Percentiles rank a stretch among this genome's conserved stretches.
Evolutionary conservation across 75 land plant genomes (phyloP).

Genomic region (Ceratopteris richardii): DNA sequence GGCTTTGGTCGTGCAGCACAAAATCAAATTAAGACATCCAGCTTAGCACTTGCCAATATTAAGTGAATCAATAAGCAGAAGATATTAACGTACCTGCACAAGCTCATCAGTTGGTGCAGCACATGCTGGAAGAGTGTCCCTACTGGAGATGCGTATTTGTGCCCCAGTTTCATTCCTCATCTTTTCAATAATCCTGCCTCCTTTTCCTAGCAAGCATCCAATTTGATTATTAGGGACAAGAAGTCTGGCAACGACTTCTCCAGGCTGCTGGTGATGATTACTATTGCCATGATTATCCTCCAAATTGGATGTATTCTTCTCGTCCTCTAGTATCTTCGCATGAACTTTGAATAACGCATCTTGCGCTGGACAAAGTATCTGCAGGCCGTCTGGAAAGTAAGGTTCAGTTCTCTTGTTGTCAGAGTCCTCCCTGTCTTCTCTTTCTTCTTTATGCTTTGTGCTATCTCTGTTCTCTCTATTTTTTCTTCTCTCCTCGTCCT

Average conservation of each 20-base stretch:
- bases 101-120: constrained; percentile 84
- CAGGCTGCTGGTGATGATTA: neutral
- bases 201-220: constrained; percentile 76
- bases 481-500: constrained; percentile 3
- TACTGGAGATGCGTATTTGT: constrained; percentile 50
- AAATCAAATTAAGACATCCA: no score
- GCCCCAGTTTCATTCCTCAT: constrained; percentile 68
- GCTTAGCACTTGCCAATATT: no score
- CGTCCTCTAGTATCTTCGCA: constrained; percentile 55
- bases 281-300: constrained; percentile 23
- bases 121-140: constrained; percentile 69
- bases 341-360: constrained; percentile 86
- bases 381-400: constrained; percentile 1
- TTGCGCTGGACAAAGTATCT: constrained; percentile 54
- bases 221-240: constrained; percentile 65
- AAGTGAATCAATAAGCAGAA: constrained; percentile 1
- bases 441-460: neutral
- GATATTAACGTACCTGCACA: constrained; percentile 49
- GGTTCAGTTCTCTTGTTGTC: neutral
- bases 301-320: neutral
- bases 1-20: no score
- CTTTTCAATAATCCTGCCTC: constrained; percentile 66
- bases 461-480: neutral
- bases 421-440: constrained; percentile 3
- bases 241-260: constrained; percentile 35